These are phyloP conservation scores for Pichia cabralensis DNA, from an alignment of 805 yeast species.

Conservation along the genomic window DNA sequence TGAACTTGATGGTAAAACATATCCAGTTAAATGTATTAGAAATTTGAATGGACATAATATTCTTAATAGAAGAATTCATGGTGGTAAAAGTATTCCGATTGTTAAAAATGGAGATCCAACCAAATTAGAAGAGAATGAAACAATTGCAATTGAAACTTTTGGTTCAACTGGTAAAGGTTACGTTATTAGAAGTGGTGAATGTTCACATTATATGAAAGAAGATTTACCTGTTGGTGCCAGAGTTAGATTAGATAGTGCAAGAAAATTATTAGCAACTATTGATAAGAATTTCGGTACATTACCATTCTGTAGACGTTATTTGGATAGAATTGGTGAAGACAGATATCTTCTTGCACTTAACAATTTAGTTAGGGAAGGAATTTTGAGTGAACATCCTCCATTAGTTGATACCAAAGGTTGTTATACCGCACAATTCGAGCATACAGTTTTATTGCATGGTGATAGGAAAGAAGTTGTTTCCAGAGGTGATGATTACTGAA, in stretches of 20 bases:
- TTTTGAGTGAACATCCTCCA: conserved; percentile 94
- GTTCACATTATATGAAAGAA: conserved; percentile 81
- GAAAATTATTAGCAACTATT: conserved; percentile 56
- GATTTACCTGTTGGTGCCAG: conserved; percentile 40
- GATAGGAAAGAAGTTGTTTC: conserved; percentile 90
- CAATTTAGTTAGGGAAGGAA: conserved; percentile 72
- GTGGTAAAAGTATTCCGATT: conserved; percentile 94
- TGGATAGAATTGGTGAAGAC: conserved; percentile 87
- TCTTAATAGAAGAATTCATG: conserved; percentile 75
- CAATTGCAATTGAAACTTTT: conserved; percentile 96
- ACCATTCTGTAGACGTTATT: conserved; percentile 93
- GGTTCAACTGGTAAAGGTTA: conserved; percentile 95
- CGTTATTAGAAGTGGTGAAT: conserved; percentile 80
- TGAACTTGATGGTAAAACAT: conserved; percentile 76
- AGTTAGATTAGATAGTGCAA: conserved; percentile 56
- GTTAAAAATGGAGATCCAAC: conserved; percentile 89
- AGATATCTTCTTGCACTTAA: conserved; percentile 83
- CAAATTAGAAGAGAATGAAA: conserved; percentile 98
- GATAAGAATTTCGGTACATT: conserved; percentile 82
- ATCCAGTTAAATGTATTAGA: conserved; percentile 80
- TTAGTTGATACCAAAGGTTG: conserved; percentile 72
- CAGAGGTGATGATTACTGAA: conserved; percentile 86
- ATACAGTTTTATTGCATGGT: conserved; percentile 84
- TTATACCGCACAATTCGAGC: conserved; percentile 95
- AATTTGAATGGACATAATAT: conserved; percentile 94